A percentile compares a stretch with the other conserved stretches of the same genome.
Conservation (phyloP, 202 grass and related monocot species). For the Panicum virgatum region DNA sequence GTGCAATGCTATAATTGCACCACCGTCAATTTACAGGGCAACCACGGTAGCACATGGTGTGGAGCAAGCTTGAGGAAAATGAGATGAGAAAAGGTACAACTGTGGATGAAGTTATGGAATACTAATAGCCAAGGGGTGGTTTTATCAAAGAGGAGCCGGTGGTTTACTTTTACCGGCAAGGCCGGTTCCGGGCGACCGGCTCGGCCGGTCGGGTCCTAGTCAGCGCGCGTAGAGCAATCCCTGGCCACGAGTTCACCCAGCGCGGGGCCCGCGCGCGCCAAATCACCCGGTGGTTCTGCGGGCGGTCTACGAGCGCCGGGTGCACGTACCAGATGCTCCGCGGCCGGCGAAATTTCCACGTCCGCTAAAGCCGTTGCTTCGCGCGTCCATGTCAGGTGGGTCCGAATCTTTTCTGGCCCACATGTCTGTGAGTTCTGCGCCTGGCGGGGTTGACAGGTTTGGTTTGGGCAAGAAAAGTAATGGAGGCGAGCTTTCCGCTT, state of each 20-base stretch:
- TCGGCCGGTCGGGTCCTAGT: slow-evolving; percentile 30
- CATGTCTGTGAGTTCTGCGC: not conserved
- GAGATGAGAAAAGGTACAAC: not conserved
- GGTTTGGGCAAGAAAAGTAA: slow-evolving; percentile 2
- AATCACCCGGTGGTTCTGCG: not conserved
- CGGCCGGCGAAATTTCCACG: not conserved
- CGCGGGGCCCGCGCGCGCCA: not conserved
- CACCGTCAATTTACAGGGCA: not conserved
- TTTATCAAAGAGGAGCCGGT: slow-evolving; percentile 15
- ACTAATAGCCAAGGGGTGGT: slow-evolving; percentile 31
- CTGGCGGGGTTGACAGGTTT: not conserved
- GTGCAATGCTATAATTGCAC: too few relatives aligned
- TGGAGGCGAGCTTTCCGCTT: slow-evolving; percentile 39
- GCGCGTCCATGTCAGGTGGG: not conserved
- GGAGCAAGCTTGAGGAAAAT: not conserved
- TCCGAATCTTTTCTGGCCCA: accelerated
- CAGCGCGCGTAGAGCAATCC: slow-evolving; percentile 36
- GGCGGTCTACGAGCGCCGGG: slow-evolving; percentile 12
- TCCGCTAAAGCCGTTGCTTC: not conserved
- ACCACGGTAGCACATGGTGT: not conserved
- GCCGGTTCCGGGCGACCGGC: slow-evolving; percentile 40
- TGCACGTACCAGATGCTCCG: not conserved
- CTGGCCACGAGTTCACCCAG: slow-evolving; percentile 37
- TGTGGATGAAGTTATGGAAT: not conserved
- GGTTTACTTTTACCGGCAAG: slow-evolving; percentile 30